Conservation (phyloP, 352 stramenopile genomes). For the Stramenopiles sp. region DNA sequence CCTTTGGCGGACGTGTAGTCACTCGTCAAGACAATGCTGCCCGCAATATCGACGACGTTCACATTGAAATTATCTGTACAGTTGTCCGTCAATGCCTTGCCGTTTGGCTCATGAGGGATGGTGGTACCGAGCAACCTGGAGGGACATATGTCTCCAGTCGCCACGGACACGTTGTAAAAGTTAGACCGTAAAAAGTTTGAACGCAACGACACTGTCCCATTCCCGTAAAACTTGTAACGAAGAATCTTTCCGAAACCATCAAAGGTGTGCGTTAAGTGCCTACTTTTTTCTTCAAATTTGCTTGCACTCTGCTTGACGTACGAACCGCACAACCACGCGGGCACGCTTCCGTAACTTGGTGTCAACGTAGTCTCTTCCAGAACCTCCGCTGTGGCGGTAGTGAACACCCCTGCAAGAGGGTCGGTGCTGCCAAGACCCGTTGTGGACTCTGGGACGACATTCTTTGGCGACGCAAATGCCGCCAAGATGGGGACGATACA, state of each 20-base stretch:
- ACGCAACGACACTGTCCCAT: not conserved
- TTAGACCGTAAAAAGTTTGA: not conserved
- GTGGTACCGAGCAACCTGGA: not conserved
- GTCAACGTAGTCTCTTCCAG: not conserved
- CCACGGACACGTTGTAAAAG: not conserved
- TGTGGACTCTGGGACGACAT: too few relatives aligned
- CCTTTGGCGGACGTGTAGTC: not conserved
- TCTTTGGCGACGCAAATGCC: not conserved
- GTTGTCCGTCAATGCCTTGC: not conserved
- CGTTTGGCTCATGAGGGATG: not conserved
- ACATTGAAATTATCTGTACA: conserved; percentile 2
- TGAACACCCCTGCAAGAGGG: not conserved
- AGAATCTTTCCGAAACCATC: not conserved
- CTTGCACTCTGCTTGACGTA: not conserved
- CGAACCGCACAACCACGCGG: not conserved
- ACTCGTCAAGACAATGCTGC: not conserved
- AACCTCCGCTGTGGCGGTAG: not conserved
- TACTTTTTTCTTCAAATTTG: not conserved
- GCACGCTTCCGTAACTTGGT: not conserved
- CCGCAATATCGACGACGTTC: not conserved
- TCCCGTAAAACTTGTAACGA: not conserved
- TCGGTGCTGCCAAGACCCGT: too few relatives aligned
- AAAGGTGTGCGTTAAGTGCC: not conserved
- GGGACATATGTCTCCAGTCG: not conserved
- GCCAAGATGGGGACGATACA: too few relatives aligned